Percentiles rank a stretch among this genome's conserved stretches.
Evolutionary conservation across 768 basidiomycete genomes (phyloP).

Genomic region (Scleroderma bovista): DNA sequence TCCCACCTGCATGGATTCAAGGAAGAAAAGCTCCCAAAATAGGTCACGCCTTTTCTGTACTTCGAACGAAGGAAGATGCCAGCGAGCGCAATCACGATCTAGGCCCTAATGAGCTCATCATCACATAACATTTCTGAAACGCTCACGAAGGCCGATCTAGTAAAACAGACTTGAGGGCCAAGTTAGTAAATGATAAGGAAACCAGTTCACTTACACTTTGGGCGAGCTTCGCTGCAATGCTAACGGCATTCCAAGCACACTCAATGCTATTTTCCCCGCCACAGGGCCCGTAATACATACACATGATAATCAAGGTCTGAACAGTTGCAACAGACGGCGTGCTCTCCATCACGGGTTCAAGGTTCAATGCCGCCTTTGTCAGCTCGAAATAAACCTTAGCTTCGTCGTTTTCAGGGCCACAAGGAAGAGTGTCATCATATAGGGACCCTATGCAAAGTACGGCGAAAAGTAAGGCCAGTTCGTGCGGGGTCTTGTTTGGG

Average conservation of each 20-base stretch:
- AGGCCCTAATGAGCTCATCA: slow-evolving; percentile 11
- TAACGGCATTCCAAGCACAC: slow-evolving; percentile 61
- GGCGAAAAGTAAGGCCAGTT: slow-evolving; percentile 57
- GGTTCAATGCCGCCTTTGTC: slow-evolving; percentile 56
- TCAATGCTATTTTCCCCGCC: slow-evolving; percentile 68
- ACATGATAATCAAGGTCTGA: slow-evolving; percentile 61
- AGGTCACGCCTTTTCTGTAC: slow-evolving; percentile 66
- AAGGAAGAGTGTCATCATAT: slow-evolving; percentile 47
- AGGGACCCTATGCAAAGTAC: slow-evolving; percentile 59
- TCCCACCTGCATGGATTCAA: slow-evolving; percentile 68
- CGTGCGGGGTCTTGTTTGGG: slow-evolving; percentile 41
- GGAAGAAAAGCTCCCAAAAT: slow-evolving; percentile 73
- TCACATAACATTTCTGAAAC: not conserved
- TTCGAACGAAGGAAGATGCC: slow-evolving; percentile 54
- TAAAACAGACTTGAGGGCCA: not conserved
- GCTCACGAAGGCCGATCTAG: slow-evolving; percentile 66
- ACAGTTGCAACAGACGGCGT: slow-evolving; percentile 69
- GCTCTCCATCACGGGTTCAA: slow-evolving; percentile 65
- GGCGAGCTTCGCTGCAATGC: slow-evolving; percentile 57
- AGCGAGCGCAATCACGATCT: slow-evolving; percentile 73
- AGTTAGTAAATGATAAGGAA: not conserved
- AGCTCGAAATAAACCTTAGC: slow-evolving; percentile 54
- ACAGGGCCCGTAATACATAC: slow-evolving; percentile 64
- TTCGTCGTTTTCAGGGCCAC: slow-evolving; percentile 46
- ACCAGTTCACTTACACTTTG: slow-evolving; percentile 50